Base-by-base conservation (phyloP, 2,329 filamentous ascomycete genomes). In the Cladorrhinum sp. region DNA sequence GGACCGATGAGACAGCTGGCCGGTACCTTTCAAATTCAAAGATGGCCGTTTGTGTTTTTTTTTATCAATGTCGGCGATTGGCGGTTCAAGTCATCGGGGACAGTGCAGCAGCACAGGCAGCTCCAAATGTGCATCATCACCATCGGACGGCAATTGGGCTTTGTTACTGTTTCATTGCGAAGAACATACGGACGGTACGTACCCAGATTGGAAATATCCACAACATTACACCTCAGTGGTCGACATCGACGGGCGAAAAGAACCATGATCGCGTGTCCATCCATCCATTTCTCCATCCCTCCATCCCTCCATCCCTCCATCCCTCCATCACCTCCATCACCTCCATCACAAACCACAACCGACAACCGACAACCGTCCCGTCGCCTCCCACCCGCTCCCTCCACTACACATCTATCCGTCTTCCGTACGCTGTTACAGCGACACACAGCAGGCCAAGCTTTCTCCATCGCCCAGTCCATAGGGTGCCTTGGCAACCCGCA, bases 401-500 rank as follows among this genome's bases (percentile, higher is more conserved):
- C 3, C 42, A 18, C 62, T 64, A 62, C 66, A 64, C 57, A 63
- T 16, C 3, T 46, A 20, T 48, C 39, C 53, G 57, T 50, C 39
- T 21, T 36, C 57, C 20, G 16, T 28, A 23, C 21, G 26, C 57
- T 64, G 59, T 36, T 62, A 59, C 52, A 56, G 56, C 62, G 48
- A 59, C 24, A 63, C 59, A 66, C 62, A 23, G 58, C 64, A 66
- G 62, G 64, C 60, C 60, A 66, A 66, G 64, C 64, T 66, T 65
- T 65, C 57, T 52, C 57, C 36, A 61, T 33, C 49, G 46, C 51
- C 54, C 56, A 59, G 55, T 49, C 57, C 54, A 57, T 36, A 56
- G 26, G 55, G 30, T 36, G 51, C 56, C 61, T 64, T 65, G 61
- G 61, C 63, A 53, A 28, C 42, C 33, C 48, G 20, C 53, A 53